Percentiles rank a stretch among this genome's conserved stretches.
phyloP scores from a whole-genome alignment of 352 stramenopile species.

The Globisporangium cylindrosporum region DNA sequence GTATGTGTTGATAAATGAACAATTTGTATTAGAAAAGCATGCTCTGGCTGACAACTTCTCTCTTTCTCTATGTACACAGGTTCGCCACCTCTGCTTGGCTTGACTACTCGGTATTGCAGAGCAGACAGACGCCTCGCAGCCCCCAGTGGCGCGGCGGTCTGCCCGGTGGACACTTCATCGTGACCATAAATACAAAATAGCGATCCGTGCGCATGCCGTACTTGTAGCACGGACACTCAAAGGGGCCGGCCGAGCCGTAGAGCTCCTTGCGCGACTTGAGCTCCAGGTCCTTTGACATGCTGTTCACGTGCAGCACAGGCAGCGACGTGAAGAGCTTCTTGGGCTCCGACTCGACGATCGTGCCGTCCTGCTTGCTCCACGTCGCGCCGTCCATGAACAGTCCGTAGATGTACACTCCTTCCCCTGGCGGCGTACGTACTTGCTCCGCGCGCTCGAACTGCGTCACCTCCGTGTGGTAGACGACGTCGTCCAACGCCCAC shows the following conservation, averaged over 20 bases:
- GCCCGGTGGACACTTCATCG: slow-evolving; percentile 86
- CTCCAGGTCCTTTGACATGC: slow-evolving; percentile 92
- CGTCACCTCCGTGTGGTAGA: slow-evolving; percentile 97
- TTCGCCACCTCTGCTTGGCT: not conserved
- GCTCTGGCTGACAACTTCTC: not conserved
- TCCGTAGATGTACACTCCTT: slow-evolving; percentile 98
- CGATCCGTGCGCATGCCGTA: slow-evolving; percentile 93
- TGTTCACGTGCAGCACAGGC: slow-evolving; percentile 96
- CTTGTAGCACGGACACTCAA: slow-evolving; percentile 97
- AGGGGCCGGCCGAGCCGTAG: slow-evolving; percentile 90
- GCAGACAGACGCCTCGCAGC: slow-evolving; percentile 89
- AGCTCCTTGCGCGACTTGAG: slow-evolving; percentile 91
- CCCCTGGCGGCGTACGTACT: slow-evolving; percentile 76
- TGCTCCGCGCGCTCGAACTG: slow-evolving; percentile 92
- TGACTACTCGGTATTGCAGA: slow-evolving; percentile 93
- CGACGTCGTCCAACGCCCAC: slow-evolving; percentile 97
- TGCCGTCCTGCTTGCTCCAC: slow-evolving; percentile 93
- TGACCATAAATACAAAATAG: slow-evolving; percentile 97
- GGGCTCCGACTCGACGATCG: slow-evolving; percentile 94
- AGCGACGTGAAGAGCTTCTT: slow-evolving; percentile 97
- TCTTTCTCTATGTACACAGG: not conserved
- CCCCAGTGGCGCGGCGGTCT: slow-evolving; percentile 93
- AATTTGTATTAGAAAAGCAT: slow-evolving; percentile 12
- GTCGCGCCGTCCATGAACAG: slow-evolving; percentile 97
- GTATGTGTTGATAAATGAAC: slow-evolving; percentile 8